These are phyloP conservation scores for Colletotrichum zoysiae DNA, from an alignment of 2,329 filamentous ascomycete species.

Conservation along the genomic window DNA sequence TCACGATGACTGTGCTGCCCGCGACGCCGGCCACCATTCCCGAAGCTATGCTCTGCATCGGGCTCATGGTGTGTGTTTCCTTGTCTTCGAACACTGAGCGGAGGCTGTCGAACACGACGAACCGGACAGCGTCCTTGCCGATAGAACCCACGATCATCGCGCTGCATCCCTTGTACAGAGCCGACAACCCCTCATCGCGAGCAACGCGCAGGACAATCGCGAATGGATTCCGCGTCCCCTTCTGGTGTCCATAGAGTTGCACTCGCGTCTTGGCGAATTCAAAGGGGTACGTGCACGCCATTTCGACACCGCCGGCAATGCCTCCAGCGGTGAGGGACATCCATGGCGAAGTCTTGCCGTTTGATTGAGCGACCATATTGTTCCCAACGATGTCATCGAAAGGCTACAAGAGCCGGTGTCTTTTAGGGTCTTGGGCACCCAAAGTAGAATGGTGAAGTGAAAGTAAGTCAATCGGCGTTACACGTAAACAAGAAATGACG, in stretches of 20 bases:
- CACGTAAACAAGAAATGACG: neutral
- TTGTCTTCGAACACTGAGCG: constrained; percentile 18
- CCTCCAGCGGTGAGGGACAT: constrained; percentile 25
- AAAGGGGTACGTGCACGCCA: constrained; percentile 32
- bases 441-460: neutral
- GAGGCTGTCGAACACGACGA: constrained; percentile 35
- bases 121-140: constrained; percentile 34
- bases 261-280: constrained; percentile 34
- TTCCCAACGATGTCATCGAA: neutral
- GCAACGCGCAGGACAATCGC: constrained; percentile 30
- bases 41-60: constrained; percentile 22
- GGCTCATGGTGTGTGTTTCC: constrained; percentile 15
- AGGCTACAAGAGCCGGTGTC: too few relatives aligned
- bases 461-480: neutral
- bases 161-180: constrained; percentile 35
- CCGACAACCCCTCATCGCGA: constrained; percentile 15
- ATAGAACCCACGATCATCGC: constrained; percentile 33
- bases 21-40: constrained; percentile 26
- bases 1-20: constrained; percentile 31
- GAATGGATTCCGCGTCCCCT: constrained; percentile 25
- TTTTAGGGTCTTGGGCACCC: neutral
- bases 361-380: constrained; percentile 17
- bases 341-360: constrained; percentile 28
- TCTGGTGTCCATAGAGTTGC: constrained; percentile 31
- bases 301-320: constrained; percentile 32